A percentile compares a stretch with the other conserved stretches of the same genome.
These are phyloP conservation scores for Barnettozyma populi DNA, from an alignment of 805 yeast genomes.

Conservation along the genomic window DNA sequence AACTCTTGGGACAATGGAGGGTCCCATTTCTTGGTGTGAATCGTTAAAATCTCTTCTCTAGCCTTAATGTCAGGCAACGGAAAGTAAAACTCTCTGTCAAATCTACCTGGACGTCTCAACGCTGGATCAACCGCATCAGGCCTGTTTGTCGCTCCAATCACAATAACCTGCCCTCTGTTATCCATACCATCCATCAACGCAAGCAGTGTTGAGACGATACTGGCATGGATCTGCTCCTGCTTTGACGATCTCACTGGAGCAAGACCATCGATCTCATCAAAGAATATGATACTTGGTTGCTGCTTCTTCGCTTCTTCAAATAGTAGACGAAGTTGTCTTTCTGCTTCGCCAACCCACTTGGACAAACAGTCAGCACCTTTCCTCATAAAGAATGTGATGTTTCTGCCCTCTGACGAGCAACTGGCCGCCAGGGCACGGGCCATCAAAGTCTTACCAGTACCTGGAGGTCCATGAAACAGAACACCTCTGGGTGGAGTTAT, in stretches of 20 bases:
- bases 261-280: constrained; percentile 96
- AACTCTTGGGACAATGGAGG: constrained; percentile 62
- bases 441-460: constrained; percentile 97
- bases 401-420: constrained; percentile 76
- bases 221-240: constrained; percentile 97
- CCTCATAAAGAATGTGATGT: constrained; percentile 95
- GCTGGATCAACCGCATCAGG: constrained; percentile 99
- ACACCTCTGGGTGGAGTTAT: constrained; percentile 98
- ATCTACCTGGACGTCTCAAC: constrained; percentile 91
- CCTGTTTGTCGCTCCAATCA: constrained; percentile 95
- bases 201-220: constrained; percentile 89
- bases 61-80: constrained; percentile 84
- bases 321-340: constrained; percentile 80
- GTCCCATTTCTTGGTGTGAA: constrained; percentile 87
- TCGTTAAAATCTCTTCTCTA: constrained; percentile 69
- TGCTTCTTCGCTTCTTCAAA: constrained; percentile 95
- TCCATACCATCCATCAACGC: constrained; percentile 99
- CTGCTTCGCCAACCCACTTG: constrained; percentile 99
- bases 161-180: constrained; percentile 95
- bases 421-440: constrained; percentile 96
- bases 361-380: constrained; percentile 97
- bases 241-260: constrained; percentile 97
- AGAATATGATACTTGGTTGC: constrained; percentile 93
- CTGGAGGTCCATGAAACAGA: constrained; percentile 97
- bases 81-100: constrained; percentile 94